phyloP scores from a whole-genome alignment of 768 basidiomycete species.

The Tubosaeta brunneosetosa region DNA sequence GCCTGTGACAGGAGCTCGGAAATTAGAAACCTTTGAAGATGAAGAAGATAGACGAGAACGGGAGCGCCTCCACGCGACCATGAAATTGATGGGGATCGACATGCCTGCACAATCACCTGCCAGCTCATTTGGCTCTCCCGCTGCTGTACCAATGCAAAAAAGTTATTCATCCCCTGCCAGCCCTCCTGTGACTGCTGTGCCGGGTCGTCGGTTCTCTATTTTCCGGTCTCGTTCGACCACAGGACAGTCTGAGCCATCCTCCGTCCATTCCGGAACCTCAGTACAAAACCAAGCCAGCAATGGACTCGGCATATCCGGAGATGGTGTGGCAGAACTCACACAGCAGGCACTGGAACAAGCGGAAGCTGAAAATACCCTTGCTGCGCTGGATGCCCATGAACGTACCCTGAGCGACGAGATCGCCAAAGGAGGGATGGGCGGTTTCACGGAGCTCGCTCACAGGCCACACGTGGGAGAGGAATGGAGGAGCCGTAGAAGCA shows the following conservation, averaged over 20 bases:
- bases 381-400: conserved; percentile 78
- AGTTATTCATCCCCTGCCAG: conserved; percentile 36
- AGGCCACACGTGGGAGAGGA: conserved; percentile 43
- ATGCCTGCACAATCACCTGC: conserved; percentile 49
- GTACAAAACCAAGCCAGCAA: conserved; percentile 31
- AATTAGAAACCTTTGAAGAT: conserved; percentile 85
- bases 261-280: conserved; percentile 42
- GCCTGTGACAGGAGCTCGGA: conserved; percentile 59
- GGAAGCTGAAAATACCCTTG: conserved; percentile 71
- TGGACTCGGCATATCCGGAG: conserved; percentile 26
- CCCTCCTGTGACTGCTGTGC: conserved; percentile 24
- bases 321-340: conserved; percentile 47
- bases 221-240: conserved; percentile 53
- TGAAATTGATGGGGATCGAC: conserved; percentile 92
- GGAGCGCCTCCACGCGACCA: conserved; percentile 82
- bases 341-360: conserved; percentile 74
- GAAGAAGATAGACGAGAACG: conserved; percentile 88
- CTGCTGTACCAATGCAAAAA: conserved; percentile 38
- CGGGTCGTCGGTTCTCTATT: conserved; percentile 60
- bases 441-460: conserved; percentile 73
- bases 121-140: conserved; percentile 17
- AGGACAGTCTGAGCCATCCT: conserved; percentile 43
- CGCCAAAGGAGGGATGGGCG: conserved; percentile 64
- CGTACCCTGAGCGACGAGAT: conserved; percentile 67
- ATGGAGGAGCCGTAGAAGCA: conserved; percentile 51